These are phyloP conservation scores for Wickerhamiella shivajii DNA, from an alignment of 805 yeast species.

Conservation along the genomic window DNA sequence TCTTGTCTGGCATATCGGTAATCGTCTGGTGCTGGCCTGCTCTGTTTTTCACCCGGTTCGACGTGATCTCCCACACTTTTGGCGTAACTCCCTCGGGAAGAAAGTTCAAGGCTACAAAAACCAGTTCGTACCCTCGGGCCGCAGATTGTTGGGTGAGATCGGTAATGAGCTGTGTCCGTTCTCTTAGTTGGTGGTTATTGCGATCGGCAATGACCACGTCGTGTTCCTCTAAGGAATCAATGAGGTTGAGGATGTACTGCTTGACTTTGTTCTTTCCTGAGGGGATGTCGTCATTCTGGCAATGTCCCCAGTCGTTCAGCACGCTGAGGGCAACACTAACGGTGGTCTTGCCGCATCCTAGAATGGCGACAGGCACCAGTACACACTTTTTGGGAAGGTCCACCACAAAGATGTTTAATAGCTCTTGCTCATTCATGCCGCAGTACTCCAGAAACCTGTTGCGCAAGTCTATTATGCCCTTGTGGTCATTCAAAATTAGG, in stretches of 20 bases:
- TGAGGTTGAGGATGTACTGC: constrained; percentile 16
- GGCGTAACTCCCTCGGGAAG: constrained; percentile 28
- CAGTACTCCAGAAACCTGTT: constrained; percentile 41
- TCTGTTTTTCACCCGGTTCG: constrained; percentile 43
- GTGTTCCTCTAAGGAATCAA: constrained; percentile 25
- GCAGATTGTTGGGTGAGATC: constrained; percentile 35
- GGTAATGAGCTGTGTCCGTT: constrained; percentile 50
- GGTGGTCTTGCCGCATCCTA: constrained; percentile 94
- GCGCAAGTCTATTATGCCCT: constrained; percentile 64
- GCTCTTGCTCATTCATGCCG: constrained; percentile 46
- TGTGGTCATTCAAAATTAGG: constrained; percentile 34
- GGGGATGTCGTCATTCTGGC: constrained; percentile 66
- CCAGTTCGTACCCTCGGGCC: constrained; percentile 32
- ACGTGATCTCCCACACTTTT: constrained; percentile 38
- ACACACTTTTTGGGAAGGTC: constrained; percentile 36
- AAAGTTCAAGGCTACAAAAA: constrained; percentile 58
- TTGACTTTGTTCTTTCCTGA: constrained; percentile 19
- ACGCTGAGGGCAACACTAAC: constrained; percentile 43
- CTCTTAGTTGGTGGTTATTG: constrained; percentile 62
- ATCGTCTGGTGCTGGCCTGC: constrained; percentile 88
- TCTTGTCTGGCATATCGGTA: constrained; percentile 35
- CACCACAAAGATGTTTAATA: constrained; percentile 31
- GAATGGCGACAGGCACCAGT: constrained; percentile 70
- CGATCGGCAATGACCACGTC: constrained; percentile 61
- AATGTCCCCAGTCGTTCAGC: constrained; percentile 55